A percentile compares a stretch with the other conserved stretches of the same genome.
Evolutionary conservation across 768 basidiomycete genomes (phyloP).

Genomic region (Hericium coralloides): DNA sequence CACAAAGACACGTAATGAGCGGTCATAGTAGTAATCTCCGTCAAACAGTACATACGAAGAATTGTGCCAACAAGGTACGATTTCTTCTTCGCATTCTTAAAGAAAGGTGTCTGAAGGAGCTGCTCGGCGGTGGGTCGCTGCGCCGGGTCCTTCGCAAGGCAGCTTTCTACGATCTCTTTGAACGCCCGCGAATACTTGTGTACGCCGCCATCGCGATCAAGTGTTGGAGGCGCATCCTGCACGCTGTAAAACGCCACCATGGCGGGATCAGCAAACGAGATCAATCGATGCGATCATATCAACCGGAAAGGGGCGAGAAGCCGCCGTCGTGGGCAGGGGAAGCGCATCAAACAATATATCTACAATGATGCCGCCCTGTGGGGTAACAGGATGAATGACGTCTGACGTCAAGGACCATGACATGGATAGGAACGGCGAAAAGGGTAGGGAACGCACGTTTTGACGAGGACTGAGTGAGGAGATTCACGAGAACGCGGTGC

Average conservation of each 20-base stretch:
- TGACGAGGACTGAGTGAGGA: constrained; percentile 63
- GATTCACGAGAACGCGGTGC: constrained; percentile 78
- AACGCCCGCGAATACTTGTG: constrained; percentile 75
- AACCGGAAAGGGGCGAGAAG: not conserved
- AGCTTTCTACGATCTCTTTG: constrained; percentile 75
- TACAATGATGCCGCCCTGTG: not conserved
- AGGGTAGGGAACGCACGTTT: constrained; percentile 41
- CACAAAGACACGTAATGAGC: not conserved
- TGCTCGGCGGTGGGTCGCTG: constrained; percentile 71
- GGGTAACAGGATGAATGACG: not conserved
- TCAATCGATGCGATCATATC: not conserved
- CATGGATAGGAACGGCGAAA: not conserved
- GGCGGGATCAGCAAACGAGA: not conserved
- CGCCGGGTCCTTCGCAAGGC: constrained; percentile 78
- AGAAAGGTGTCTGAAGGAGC: constrained; percentile 71
- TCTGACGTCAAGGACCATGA: not conserved
- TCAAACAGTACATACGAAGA: constrained; percentile 36
- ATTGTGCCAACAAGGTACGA: constrained; percentile 70
- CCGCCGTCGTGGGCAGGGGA: not conserved
- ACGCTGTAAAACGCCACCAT: constrained; percentile 36
- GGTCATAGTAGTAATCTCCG: not conserved
- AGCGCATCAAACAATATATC: not conserved
- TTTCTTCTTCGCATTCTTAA: constrained; percentile 72
- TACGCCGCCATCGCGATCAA: constrained; percentile 63
- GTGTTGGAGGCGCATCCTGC: constrained; percentile 66